These are phyloP conservation scores for Rhizopus stolonifer DNA, from an alignment of 371 early-diverging fungal genomes.

Conservation along the genomic window DNA sequence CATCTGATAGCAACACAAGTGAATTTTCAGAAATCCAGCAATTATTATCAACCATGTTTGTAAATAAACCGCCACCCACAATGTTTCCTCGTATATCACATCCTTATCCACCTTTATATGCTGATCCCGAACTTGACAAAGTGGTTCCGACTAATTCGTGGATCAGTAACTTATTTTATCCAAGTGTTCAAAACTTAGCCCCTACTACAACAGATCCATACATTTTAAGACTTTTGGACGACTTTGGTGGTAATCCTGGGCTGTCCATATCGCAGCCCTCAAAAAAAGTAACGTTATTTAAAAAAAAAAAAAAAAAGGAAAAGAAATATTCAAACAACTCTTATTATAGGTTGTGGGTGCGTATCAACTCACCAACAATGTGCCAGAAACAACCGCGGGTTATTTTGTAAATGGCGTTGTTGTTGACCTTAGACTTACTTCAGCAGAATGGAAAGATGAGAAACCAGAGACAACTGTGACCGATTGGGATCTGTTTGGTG, in stretches of 20 bases:
- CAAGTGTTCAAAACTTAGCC: conserved; percentile 36
- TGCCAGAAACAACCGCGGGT: conserved; percentile 36
- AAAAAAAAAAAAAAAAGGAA: conserved; percentile 2
- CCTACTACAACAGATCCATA: conserved; percentile 52
- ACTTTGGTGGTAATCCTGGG: conserved; percentile 41
- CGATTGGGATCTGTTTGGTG: conserved; percentile 38
- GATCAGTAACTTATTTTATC: conserved; percentile 49
- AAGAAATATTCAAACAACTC: not conserved
- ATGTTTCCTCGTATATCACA: conserved; percentile 28
- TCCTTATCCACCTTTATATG: conserved; percentile 37
- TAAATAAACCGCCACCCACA: conserved; percentile 6
- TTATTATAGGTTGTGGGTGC: conserved; percentile 26
- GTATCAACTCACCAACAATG: conserved; percentile 41
- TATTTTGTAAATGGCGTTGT: conserved; percentile 42
- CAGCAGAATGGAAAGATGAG: conserved; percentile 33
- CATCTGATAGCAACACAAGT: not conserved
- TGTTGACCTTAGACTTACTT: conserved; percentile 39
- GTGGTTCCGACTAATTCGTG: conserved; percentile 53
- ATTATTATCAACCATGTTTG: not conserved
- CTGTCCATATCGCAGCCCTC: conserved; percentile 38
- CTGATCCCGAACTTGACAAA: conserved; percentile 14
- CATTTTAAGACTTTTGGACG: conserved; percentile 40
- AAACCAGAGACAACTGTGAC: conserved; percentile 24
- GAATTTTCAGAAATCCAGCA: not conserved
- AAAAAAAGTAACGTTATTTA: conserved; percentile 20